Conservation (phyloP, 73 alveolate genomes). For the Breviolum minutum region DNA sequence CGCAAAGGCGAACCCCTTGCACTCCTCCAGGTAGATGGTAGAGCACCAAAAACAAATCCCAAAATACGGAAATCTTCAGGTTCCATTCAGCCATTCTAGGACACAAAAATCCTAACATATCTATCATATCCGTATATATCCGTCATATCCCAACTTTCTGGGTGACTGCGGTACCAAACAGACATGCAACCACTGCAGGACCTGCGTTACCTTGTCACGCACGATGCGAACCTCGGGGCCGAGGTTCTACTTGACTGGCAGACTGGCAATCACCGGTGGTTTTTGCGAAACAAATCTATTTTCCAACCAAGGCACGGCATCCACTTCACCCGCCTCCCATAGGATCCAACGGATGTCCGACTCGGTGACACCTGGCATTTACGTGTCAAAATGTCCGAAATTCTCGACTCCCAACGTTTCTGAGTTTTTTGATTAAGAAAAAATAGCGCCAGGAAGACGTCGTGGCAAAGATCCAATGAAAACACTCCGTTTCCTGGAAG, state of each 20-base stretch:
- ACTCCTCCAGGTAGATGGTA: not conserved
- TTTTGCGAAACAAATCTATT: not conserved
- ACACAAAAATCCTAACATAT: no score
- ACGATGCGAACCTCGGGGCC: slow-evolving; percentile 58
- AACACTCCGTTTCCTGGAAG: slow-evolving; percentile 64
- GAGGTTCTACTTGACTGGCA: no score
- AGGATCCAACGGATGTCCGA: slow-evolving; percentile 71
- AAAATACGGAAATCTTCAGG: no score
- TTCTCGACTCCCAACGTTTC: not conserved
- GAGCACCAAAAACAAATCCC: no score
- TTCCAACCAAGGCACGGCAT: slow-evolving; percentile 50
- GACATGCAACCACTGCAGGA: no score
- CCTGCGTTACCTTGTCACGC: slow-evolving; percentile 66
- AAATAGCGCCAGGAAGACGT: not conserved
- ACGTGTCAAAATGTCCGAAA: not conserved
- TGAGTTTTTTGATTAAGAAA: not conserved
- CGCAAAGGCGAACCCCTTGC: slow-evolving; percentile 84
- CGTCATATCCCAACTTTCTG: no score
- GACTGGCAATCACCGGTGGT: not conserved
- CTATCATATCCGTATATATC: no score
- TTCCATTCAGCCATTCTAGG: no score
- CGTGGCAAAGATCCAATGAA: slow-evolving; percentile 48
- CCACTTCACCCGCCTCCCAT: slow-evolving; percentile 63
- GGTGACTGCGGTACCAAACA: no score
- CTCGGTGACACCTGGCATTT: slow-evolving; percentile 43